These are phyloP conservation scores for Backusella westeae DNA, from an alignment of 192 early-diverging fungal species.

Conservation along the genomic window DNA sequence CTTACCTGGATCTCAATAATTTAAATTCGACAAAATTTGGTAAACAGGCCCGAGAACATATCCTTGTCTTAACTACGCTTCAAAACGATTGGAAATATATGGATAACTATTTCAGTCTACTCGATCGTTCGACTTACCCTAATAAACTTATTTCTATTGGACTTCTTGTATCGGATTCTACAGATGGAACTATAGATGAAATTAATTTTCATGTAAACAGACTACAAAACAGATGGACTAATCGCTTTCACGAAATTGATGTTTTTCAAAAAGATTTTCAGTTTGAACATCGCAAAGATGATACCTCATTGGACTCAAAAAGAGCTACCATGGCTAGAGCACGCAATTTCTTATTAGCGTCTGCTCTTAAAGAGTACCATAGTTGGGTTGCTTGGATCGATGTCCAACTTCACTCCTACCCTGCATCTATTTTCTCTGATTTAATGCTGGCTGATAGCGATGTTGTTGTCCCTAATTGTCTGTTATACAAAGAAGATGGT, in stretches of 20 bases:
- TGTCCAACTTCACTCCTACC: conserved; percentile 59
- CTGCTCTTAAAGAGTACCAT: conserved; percentile 55
- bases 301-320: conserved; percentile 55
- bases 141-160: conserved; percentile 61
- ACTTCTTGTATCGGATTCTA: conserved; percentile 61
- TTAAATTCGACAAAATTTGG: conserved; percentile 25
- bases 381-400: conserved; percentile 72
- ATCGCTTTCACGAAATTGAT: conserved; percentile 44
- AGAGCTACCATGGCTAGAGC: conserved; percentile 56
- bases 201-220: conserved; percentile 27
- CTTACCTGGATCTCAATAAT: conserved; percentile 21
- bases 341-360: conserved; percentile 57
- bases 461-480: conserved; percentile 61
- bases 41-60: conserved; percentile 20
- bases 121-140: conserved; percentile 54
- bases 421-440: conserved; percentile 50
- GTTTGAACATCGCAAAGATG: conserved; percentile 43
- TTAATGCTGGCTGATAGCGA: conserved; percentile 61
- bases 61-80: conserved; percentile 62
- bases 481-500: conserved; percentile 18
- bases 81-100: conserved; percentile 58
- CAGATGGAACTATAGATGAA: conserved; percentile 49
- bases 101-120: conserved; percentile 57
- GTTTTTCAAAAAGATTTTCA: conserved; percentile 59
- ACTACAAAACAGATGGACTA: conserved; percentile 14